phyloP scores from a whole-genome alignment of 805 yeast genomes.

The Wickerhamomyces canadensis region DNA sequence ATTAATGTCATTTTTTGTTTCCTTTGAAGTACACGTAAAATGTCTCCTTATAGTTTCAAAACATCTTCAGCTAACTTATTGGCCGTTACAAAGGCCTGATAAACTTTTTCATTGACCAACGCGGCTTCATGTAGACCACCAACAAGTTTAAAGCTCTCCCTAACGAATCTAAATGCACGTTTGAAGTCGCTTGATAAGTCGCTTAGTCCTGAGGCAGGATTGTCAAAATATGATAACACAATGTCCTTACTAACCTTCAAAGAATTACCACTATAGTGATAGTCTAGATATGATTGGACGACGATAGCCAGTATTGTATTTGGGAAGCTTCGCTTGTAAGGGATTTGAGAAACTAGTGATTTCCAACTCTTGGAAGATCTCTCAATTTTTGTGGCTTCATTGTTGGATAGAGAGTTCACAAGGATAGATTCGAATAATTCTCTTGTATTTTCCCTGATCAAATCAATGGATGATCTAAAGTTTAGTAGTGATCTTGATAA shows the following conservation, averaged over 20 bases:
- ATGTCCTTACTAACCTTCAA: background rate
- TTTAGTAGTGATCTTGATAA: conserved; percentile 60
- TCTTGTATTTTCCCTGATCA: conserved; percentile 42
- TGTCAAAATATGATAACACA: conserved; percentile 2
- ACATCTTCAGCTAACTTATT: conserved; percentile 2
- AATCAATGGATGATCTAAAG: conserved; percentile 59
- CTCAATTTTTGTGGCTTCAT: conserved; percentile 51
- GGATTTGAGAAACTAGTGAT: conserved; percentile 46
- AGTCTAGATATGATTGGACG: conserved; percentile 35
- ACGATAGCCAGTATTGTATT: conserved; percentile 61
- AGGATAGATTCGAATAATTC: conserved; percentile 49
- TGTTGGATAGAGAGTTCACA: conserved; percentile 47
- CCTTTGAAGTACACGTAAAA: too few species aligned
- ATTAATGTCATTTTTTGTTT: too few species aligned
- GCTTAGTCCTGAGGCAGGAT: conserved; percentile 4
- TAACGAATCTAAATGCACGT: conserved; percentile 6
- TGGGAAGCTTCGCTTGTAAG: conserved; percentile 53
- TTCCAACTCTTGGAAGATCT: conserved; percentile 53
- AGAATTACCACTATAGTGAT: conserved; percentile 1
- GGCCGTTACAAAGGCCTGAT: conserved; percentile 3
- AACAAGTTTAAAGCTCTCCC: conserved; percentile 5
- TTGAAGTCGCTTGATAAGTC: conserved; percentile 5
- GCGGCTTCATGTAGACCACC: conserved; percentile 2
- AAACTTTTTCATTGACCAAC: conserved; percentile 2
- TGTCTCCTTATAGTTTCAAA: too few species aligned